A percentile compares a stretch with the other conserved stretches of the same genome.
Evolutionary conservation across 2,329 filamentous ascomycete genomes (phyloP).

Genomic region (Aspergillus fructus): DNA sequence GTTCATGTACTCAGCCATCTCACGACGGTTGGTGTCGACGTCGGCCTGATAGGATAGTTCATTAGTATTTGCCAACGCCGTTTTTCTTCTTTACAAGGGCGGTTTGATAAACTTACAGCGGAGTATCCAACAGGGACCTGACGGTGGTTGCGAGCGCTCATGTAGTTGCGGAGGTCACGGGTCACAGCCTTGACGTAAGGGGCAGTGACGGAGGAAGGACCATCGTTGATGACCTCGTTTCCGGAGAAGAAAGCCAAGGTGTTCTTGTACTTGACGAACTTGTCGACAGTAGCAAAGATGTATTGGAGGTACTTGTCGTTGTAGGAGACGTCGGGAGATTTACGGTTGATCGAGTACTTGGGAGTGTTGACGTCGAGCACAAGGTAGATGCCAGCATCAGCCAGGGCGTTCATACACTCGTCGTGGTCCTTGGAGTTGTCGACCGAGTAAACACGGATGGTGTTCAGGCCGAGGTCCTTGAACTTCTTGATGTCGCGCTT

Average conservation of each 20-base stretch:
- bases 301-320: constrained; percentile 82
- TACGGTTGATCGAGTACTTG: constrained; percentile 82
- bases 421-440: constrained; percentile 83
- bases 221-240: constrained; percentile 76
- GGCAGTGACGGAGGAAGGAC: constrained; percentile 63
- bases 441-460: constrained; percentile 86
- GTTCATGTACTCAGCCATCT: constrained; percentile 92
- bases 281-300: constrained; percentile 85
- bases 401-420: constrained; percentile 77
- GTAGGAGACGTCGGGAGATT: constrained; percentile 72
- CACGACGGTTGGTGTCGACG: constrained; percentile 77
- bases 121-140: constrained; percentile 72
- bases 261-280: constrained; percentile 80
- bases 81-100: too few species aligned
- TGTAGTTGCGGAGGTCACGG: constrained; percentile 72
- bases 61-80: not conserved
- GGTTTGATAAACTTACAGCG: constrained; percentile 35
- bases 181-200: constrained; percentile 77
- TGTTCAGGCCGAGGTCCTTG: constrained; percentile 84
- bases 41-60: constrained; percentile 56
- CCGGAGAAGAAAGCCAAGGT: constrained; percentile 83
- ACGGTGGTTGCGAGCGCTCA: constrained; percentile 62
- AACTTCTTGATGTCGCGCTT: constrained; percentile 78
- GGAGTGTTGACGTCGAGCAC: constrained; percentile 92
- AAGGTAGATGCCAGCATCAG: constrained; percentile 85